These are phyloP conservation scores for Tetrapisispora namnaoensis DNA, from an alignment of 805 yeast genomes.

Conservation along the genomic window DNA sequence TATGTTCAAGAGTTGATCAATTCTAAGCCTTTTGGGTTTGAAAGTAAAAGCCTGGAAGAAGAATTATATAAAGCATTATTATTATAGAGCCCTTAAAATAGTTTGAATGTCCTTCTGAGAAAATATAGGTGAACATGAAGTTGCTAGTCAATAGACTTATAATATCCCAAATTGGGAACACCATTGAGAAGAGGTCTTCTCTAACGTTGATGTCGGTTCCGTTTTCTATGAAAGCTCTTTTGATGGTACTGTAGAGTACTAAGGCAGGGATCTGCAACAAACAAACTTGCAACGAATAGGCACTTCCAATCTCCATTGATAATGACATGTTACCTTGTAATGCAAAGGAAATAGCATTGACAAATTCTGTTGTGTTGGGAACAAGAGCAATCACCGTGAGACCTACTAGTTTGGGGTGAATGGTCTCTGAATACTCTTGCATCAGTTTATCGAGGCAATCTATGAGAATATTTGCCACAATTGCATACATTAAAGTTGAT, in stretches of 20 bases:
- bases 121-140: conserved; percentile 81
- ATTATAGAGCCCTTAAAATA: conserved; percentile 91
- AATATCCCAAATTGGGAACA: conserved; percentile 94
- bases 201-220: conserved; percentile 22
- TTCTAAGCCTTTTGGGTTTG: conserved; percentile 14
- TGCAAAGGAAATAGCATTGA: conserved; percentile 95
- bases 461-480: conserved; percentile 89
- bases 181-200: conserved; percentile 48
- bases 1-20: no score
- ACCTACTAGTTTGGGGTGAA: conserved; percentile 84
- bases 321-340: conserved; percentile 91
- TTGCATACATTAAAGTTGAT: conserved; percentile 80
- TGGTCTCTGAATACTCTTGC: conserved; percentile 46
- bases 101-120: conserved; percentile 93
- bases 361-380: conserved; percentile 93
- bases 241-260: conserved; percentile 61
- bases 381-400: conserved; percentile 90
- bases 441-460: conserved; percentile 92
- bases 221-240: conserved; percentile 28
- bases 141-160: conserved; percentile 77
- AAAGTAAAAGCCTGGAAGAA: conserved; percentile 73
- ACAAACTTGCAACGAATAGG: conserved; percentile 93
- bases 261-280: conserved; percentile 86
- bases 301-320: conserved; percentile 96
- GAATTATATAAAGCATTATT: conserved; percentile 65